Conservation (phyloP, 2,329 filamentous ascomycete genomes). For the Blastomyces gilchristii region DNA sequence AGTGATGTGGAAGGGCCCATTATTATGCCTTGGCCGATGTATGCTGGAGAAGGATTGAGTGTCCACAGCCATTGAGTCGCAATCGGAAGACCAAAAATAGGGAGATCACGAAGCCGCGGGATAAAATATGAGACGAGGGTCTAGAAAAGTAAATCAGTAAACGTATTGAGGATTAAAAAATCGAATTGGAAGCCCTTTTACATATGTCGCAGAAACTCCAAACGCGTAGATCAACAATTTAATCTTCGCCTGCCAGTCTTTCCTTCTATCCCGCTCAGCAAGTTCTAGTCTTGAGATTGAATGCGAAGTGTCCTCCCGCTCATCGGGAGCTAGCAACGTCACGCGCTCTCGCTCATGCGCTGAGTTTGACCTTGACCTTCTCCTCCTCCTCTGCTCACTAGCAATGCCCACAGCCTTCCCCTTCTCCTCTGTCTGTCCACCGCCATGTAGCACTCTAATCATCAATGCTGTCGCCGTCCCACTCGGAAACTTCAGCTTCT, state of each 20-base stretch:
- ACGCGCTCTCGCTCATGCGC: conserved; percentile 21
- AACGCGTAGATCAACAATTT: conserved; percentile 51
- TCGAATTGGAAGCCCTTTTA: conserved; percentile 22
- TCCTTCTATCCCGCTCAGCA: conserved; percentile 27
- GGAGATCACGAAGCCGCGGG: conserved; percentile 72
- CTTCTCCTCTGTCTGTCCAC: conserved; percentile 35
- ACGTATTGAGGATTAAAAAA: not conserved
- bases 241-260: conserved; percentile 54
- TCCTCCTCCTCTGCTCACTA: conserved; percentile 14
- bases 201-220: conserved; percentile 46
- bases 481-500: conserved; percentile 87
- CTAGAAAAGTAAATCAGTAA: conserved; percentile 33
- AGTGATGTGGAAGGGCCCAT: conserved; percentile 94
- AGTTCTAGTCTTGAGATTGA: conserved; percentile 35
- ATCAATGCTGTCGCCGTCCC: conserved; percentile 91
- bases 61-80: conserved; percentile 87
- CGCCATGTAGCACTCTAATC: conserved; percentile 78
- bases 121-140: conserved; percentile 86
- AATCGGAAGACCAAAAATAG: conserved; percentile 66
- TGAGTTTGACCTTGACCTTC: conserved; percentile 13
- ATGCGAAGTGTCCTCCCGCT: conserved; percentile 36
- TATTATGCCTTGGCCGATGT: conserved; percentile 94
- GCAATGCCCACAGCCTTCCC: conserved; percentile 17
- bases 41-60: conserved; percentile 91
- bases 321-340: conserved; percentile 27